Evolutionary conservation across 495 filamentous ascomycete species (phyloP).

Genomic region (Penicillium cosmopolitanum): DNA sequence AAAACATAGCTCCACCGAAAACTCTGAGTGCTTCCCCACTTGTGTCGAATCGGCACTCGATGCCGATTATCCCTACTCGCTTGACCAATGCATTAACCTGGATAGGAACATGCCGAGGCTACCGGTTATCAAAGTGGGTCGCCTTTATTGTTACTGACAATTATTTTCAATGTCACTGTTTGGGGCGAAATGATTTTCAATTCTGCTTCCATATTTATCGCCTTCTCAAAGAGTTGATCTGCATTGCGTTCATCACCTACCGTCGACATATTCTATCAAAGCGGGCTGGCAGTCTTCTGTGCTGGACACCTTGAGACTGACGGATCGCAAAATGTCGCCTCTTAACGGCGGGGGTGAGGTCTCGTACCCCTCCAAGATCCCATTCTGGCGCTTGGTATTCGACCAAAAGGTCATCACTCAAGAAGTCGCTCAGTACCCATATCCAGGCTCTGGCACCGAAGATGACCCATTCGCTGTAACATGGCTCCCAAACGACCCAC

Average conservation of each 20-base stretch:
- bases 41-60: slow-evolving; percentile 13
- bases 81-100: slow-evolving; percentile 6
- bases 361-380: slow-evolving; percentile 32
- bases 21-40: slow-evolving; percentile 13
- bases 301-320: neutral
- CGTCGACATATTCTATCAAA: neutral
- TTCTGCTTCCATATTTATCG: neutral
- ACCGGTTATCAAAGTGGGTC: slow-evolving; percentile 22
- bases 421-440: slow-evolving; percentile 57
- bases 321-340: slow-evolving; percentile 11
- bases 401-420: slow-evolving; percentile 53
- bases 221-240: slow-evolving; percentile 4
- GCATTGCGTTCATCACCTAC: neutral
- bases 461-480: slow-evolving; percentile 70
- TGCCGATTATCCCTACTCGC: slow-evolving; percentile 5
- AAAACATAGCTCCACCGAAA: slow-evolving; percentile 14
- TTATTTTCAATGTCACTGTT: slow-evolving; percentile 7
- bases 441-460: slow-evolving; percentile 65
- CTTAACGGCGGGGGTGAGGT: slow-evolving; percentile 21
- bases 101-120: slow-evolving; percentile 20
- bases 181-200: slow-evolving; percentile 5
- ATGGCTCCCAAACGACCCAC: slow-evolving; percentile 66
- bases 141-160: slow-evolving; percentile 3
- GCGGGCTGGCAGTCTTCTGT: neutral
- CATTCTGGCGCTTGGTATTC: slow-evolving; percentile 44